phyloP scores from a whole-genome alignment of 192 early-diverging fungal species.

The Umbelopsis sp. region DNA sequence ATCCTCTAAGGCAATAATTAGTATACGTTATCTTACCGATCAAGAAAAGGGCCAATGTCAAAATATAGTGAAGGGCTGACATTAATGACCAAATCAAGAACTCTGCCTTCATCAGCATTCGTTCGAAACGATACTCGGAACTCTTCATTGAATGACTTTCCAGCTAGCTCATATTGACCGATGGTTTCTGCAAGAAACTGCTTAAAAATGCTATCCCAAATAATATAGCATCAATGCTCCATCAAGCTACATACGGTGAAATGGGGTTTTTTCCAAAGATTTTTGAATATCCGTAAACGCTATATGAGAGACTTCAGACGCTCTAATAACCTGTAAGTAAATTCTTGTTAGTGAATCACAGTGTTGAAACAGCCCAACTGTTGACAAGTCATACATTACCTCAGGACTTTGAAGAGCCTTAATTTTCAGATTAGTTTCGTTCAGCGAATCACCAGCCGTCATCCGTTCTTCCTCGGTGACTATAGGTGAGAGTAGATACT shows the following conservation, averaged over 20 bases:
- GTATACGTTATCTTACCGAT: not conserved
- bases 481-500: not conserved
- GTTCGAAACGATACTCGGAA: constrained; percentile 6
- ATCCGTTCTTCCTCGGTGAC: constrained; percentile 7
- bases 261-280: constrained; percentile 10
- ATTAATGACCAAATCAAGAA: constrained; percentile 4
- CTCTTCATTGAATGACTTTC: constrained; percentile 10
- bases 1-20: not conserved
- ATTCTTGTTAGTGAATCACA: not conserved
- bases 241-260: not conserved
- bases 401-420: constrained; percentile 6
- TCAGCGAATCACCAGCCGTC: not conserved
- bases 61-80: not conserved
- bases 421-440: not conserved
- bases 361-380: not conserved
- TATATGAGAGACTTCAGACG: constrained; percentile 6
- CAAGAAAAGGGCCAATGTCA: not conserved
- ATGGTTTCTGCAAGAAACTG: not conserved
- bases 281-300: constrained; percentile 12
- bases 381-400: not conserved
- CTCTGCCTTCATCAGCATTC: constrained; percentile 8
- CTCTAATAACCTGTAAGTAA: not conserved
- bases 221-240: not conserved
- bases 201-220: not conserved
- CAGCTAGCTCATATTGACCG: constrained; percentile 1